phyloP scores from a whole-genome alignment of 129 eudicot genomes.

The Ambrosia artemisiifolia region DNA sequence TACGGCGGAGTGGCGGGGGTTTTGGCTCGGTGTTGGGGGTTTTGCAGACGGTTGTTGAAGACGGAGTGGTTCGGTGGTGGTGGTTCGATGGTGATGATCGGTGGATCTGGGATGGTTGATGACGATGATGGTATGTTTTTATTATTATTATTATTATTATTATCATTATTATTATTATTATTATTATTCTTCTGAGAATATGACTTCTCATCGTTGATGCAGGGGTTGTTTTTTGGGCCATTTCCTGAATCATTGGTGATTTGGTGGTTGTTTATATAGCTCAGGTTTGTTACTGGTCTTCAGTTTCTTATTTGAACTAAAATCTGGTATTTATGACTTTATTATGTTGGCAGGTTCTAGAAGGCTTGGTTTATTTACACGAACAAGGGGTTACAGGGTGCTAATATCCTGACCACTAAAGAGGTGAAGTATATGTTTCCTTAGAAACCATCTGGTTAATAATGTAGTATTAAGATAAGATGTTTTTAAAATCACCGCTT shows the following conservation, averaged over 20 bases:
- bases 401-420: conserved; percentile 93
- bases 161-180: too few species aligned
- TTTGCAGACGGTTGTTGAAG: too few species aligned
- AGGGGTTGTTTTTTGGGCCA: too few species aligned
- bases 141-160: too few species aligned
- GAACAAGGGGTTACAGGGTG: conserved; percentile 99
- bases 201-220: too few species aligned
- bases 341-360: conserved; percentile 58
- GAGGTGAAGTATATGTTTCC: conserved; percentile 48
- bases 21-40: too few species aligned
- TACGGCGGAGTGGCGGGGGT: too few species aligned
- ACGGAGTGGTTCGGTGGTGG: too few species aligned
- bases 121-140: too few species aligned
- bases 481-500: background rate
- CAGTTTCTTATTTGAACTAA: background rate
- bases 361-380: conserved; percentile 94
- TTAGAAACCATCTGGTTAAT: background rate
- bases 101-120: too few species aligned
- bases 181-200: too few species aligned
- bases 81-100: too few species aligned
- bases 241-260: conserved; percentile 90
- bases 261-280: conserved; percentile 92
- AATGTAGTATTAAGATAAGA: background rate
- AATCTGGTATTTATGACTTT: conserved; percentile 12
- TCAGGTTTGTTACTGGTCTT: conserved; percentile 59